Evolutionary conservation across 768 basidiomycete species (phyloP).

Genomic region (Hydnum rufescens): DNA sequence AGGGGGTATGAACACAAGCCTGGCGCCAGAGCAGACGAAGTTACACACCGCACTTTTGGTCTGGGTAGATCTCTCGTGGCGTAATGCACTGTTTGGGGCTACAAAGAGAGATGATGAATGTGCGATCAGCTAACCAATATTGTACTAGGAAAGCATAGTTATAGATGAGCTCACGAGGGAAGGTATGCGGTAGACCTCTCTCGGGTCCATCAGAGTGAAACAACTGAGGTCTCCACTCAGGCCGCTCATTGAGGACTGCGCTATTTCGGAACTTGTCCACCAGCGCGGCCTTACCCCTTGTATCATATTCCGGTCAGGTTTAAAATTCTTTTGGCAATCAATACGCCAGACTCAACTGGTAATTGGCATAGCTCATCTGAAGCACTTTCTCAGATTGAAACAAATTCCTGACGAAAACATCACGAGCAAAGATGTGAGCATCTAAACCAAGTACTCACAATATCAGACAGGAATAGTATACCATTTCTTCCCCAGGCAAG

Average conservation of each 20-base stretch:
- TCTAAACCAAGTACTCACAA: slow-evolving; percentile 5
- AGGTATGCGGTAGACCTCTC: slow-evolving; percentile 43
- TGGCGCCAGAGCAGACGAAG: background rate
- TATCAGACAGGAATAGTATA: slow-evolving; percentile 18
- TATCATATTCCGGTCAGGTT: slow-evolving; percentile 19
- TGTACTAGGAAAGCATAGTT: background rate
- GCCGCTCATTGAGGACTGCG: slow-evolving; percentile 66
- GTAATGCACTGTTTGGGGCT: background rate
- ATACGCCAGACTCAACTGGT: slow-evolving; percentile 40
- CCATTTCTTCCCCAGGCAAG: slow-evolving; percentile 67
- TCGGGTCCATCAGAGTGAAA: slow-evolving; percentile 46
- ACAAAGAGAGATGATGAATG: too few species aligned
- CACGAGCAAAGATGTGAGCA: background rate
- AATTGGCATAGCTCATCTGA: slow-evolving; percentile 84
- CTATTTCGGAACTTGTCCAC: slow-evolving; percentile 89
- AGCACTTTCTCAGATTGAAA: slow-evolving; percentile 80
- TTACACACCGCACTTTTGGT: background rate
- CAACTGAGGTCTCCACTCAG: slow-evolving; percentile 7
- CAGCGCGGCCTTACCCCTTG: slow-evolving; percentile 60
- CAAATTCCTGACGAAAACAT: slow-evolving; percentile 44
- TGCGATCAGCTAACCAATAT: background rate
- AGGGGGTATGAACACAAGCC: background rate
- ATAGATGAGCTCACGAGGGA: background rate
- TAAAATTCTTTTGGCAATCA: slow-evolving; percentile 1
- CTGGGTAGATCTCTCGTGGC: background rate